Evolutionary conservation across 495 filamentous ascomycete species (phyloP), one percentile per base, ranked within the genome.

Genomic region (Trichodelitschia bisporula): DNA sequence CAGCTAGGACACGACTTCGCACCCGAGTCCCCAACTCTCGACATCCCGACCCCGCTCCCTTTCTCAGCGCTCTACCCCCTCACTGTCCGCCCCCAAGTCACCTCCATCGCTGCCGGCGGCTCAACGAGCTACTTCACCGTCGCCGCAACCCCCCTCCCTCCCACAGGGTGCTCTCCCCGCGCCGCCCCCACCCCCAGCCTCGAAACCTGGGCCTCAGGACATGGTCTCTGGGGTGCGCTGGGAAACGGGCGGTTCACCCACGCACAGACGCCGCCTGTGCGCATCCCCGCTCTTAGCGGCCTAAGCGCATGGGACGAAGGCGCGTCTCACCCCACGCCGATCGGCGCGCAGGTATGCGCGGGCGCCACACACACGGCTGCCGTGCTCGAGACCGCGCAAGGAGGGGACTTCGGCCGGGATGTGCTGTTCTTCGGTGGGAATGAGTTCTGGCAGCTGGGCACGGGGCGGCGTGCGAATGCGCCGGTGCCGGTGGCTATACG

Each of bases 341-440:
- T 97, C 44, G 50, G 90, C 3, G 55, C 63, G 18, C 54, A 58
- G 23, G 48, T 93, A 9, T 69, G 64, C 2, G 74, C 73, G 5
- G 86, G 86, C 29, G 63, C 61, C 28, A 77, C 69, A 0, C 86
- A 97, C 49, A 64, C 61, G 2, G 63, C 75, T 15, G 84, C 80
- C 8, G 59, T 80, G 1, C 62, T 95, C 65, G 59, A 70, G 38
- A 92, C 91, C 43, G 50, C 48, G 11, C 48, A 49, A 8, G 29
- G 5, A 12, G 29, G 12, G 31, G 74, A 79, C 39, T 91, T 64
- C 58, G 84, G 84, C 30, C 67, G 69, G 5, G 86, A 95, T 48
- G 68, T 76, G 2, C 45, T 93, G 4, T 89, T 72, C 62, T 97
- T 83, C 77, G 86, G 86, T 38, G 77, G 76, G 21, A 97, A 93